phyloP scores from a whole-genome alignment of 2,329 filamentous ascomycete species.

The Paraphaeosphaeria sporulosa region DNA sequence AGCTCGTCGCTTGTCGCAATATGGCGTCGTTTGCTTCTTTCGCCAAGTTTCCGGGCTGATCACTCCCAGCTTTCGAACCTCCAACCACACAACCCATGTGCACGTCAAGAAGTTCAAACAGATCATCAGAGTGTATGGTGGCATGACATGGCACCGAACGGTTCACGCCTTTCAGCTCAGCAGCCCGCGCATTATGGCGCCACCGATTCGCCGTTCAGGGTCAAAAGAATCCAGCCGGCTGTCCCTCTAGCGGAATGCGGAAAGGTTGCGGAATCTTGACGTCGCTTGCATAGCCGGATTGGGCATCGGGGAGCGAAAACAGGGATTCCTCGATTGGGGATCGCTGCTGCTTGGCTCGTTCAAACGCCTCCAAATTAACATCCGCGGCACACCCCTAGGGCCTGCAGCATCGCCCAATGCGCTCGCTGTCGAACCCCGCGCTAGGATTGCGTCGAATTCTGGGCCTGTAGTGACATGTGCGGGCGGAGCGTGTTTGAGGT shows the following conservation, averaged over 20 bases:
- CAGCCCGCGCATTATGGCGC: neutral
- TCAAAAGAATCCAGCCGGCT: neutral
- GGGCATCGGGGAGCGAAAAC: neutral
- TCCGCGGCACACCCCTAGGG: neutral
- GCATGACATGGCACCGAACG: neutral
- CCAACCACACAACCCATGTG: neutral
- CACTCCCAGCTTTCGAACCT: neutral
- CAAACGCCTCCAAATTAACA: slow-evolving; percentile 1
- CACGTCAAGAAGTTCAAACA: neutral
- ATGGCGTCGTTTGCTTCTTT: neutral
- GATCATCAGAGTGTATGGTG: neutral
- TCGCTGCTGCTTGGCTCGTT: neutral
- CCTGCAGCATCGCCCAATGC: neutral
- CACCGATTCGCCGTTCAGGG: neutral
- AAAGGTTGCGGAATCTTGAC: neutral
- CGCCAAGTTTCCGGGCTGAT: neutral
- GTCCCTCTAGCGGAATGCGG: slow-evolving; percentile 4
- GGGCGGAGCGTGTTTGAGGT: neutral
- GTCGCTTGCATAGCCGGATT: neutral
- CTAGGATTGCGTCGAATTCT: neutral
- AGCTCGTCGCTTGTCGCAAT: neutral
- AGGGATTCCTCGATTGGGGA: neutral
- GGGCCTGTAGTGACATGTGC: neutral
- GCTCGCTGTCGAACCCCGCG: neutral
- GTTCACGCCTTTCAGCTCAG: neutral